Conservation (phyloP, 202 grass and related monocot genomes). For the Panicum hallii region DNA sequence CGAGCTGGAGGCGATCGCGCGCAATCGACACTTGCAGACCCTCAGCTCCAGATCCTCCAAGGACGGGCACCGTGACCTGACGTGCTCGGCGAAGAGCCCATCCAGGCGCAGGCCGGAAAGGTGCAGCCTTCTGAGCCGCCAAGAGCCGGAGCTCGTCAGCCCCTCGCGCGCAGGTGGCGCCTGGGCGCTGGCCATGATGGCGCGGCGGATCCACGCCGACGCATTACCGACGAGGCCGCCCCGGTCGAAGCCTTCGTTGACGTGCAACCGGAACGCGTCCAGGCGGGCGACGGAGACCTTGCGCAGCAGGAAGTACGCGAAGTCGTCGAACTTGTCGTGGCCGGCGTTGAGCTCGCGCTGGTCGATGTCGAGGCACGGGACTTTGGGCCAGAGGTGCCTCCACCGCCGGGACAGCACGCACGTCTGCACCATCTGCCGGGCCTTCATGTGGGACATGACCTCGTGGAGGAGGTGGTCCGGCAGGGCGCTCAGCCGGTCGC, state of each 20-base stretch:
- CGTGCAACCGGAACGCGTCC: background rate
- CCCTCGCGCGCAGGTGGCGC: too few species aligned
- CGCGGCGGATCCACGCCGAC: background rate
- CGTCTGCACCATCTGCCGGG: slow-evolving; percentile 20
- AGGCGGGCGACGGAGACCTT: background rate
- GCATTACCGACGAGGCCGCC: background rate
- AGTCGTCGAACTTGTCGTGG: background rate
- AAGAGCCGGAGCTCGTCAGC: background rate
- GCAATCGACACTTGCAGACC: rapidly evolving
- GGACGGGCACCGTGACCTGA: background rate
- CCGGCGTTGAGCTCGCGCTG: background rate
- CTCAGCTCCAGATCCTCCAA: background rate
- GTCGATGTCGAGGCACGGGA: slow-evolving; percentile 31
- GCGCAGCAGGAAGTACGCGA: background rate
- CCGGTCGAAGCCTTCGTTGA: rapidly evolving
- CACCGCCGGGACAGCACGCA: slow-evolving; percentile 31
- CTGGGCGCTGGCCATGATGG: background rate
- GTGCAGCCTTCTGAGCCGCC: background rate
- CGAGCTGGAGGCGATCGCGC: background rate
- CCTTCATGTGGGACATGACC: slow-evolving; percentile 36
- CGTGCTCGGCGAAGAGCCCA: background rate
- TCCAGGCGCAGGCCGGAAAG: background rate
- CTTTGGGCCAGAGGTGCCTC: background rate
- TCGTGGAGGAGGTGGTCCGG: slow-evolving; percentile 32
- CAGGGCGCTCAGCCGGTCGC: slow-evolving; percentile 31